Evolutionary conservation across 2,329 filamentous ascomycete species (phyloP), one percentile per base, ranked within the genome.

Genomic region (Penicillium fuscoglaucum): DNA sequence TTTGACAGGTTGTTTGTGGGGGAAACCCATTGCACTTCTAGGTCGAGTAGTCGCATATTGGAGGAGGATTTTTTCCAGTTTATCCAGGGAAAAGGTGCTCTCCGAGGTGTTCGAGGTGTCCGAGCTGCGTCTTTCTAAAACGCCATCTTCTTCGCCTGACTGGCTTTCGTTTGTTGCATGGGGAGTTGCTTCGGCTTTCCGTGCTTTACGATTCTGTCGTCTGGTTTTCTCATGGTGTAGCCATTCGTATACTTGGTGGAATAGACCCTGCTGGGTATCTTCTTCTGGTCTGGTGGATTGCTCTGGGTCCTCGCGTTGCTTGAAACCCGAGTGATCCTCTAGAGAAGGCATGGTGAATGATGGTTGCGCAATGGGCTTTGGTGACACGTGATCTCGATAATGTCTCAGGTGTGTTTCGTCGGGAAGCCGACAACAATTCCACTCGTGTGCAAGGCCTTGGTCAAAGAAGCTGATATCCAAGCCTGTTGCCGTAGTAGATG

Each of bases 211-310:
- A 10, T 80, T 75, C 40, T 83, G 82, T 66, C 86, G 86, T 73
- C 89, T 90, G 33, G 81, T 77, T 70, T 88, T 89, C 76, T 97
- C 92, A 50, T 88, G 84, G 66, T 93, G 86, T 40, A 97, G 78
- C 93, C 93, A 98, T 64, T 90, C 86, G 28, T 85, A 83, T 15
- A 97, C 87, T 70, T 96, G 90, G 21, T 87, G 82, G 29, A 95
- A 76, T 8, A 96, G 70, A 45, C 62, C 66, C 48, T 70, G 62
- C 40, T 75, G 74, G 24, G 66, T 49, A 50, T 74, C 72, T n/a
- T 73, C 71, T 5, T 74, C 62, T 19, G 62, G 52, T 44, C 65
- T 71, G 31, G 46, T 70, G n/a, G 48, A 55, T 26, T 66, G 61
- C 12, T 71, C 71, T 24, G 66, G 66, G 7, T 70, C 71, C n/a